phyloP scores from a whole-genome alignment of 768 basidiomycete species.

The Naematelia aurantialba region DNA sequence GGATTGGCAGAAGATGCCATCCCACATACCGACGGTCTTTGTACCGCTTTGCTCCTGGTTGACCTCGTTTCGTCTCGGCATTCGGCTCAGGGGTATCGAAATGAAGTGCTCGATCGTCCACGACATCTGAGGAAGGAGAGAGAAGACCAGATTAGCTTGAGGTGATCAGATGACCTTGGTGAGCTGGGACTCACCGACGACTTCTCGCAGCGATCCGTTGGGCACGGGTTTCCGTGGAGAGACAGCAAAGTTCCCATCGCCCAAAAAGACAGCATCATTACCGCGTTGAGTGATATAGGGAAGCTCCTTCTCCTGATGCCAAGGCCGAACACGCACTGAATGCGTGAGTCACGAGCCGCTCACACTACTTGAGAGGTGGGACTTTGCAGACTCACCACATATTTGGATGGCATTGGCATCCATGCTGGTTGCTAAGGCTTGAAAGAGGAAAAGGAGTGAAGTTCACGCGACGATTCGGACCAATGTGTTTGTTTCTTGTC shows the following conservation, averaged over 20 bases:
- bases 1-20: neutral
- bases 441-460: neutral
- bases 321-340: slow-evolving; percentile 84
- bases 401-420: slow-evolving; percentile 48
- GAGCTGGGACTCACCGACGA: slow-evolving; percentile 40
- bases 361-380: neutral
- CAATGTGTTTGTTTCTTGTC: too few species aligned
- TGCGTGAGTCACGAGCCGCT: neutral
- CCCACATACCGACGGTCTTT: slow-evolving; percentile 72
- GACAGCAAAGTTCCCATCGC: slow-evolving; percentile 72
- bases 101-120: slow-evolving; percentile 90
- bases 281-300: slow-evolving; percentile 68
- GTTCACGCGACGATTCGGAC: too few species aligned
- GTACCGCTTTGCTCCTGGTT: slow-evolving; percentile 69
- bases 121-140: slow-evolving; percentile 62
- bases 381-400: slow-evolving; percentile 29
- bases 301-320: slow-evolving; percentile 75
- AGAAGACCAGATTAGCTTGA: neutral
- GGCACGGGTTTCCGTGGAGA: slow-evolving; percentile 26
- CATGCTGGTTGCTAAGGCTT: slow-evolving; percentile 4
- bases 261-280: slow-evolving; percentile 64
- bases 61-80: slow-evolving; percentile 22
- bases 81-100: slow-evolving; percentile 94
- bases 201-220: slow-evolving; percentile 39
- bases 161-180: neutral